Evolutionary conservation across 306 rosid genomes (phyloP).

Genomic region (Sicyos baderoa): DNA sequence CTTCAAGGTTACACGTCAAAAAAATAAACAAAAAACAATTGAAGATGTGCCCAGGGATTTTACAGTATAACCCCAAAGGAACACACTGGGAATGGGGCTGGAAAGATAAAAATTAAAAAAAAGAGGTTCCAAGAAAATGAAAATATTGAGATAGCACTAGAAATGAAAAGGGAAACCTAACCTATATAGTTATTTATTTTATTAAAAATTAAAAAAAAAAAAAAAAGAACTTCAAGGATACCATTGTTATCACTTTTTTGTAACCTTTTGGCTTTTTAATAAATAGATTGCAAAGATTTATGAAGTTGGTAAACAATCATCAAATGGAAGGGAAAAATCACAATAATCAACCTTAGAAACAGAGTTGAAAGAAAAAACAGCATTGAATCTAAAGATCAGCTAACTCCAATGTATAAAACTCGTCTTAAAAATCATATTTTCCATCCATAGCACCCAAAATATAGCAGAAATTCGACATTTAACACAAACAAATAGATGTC

Average conservation of each 20-base stretch:
- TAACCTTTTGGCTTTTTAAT: not conserved
- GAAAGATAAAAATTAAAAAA: not conserved
- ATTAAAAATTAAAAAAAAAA: not conserved
- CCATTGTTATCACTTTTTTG: not conserved
- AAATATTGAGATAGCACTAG: not conserved
- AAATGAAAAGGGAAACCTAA: not conserved
- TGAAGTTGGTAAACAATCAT: not conserved
- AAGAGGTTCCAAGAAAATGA: not conserved
- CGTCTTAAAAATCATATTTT: not conserved
- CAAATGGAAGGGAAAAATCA: not conserved
- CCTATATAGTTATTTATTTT: not conserved
- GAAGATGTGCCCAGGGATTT: not conserved
- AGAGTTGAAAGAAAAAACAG: not conserved
- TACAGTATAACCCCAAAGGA: not conserved
- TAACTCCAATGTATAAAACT: conserved; percentile 5
- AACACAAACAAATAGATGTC: not conserved
- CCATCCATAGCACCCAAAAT: not conserved
- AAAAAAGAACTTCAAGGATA: not conserved
- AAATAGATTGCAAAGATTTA: not conserved
- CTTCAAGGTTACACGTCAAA: not conserved
- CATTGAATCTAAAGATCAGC: not conserved
- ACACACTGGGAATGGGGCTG: not conserved
- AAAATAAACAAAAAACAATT: not conserved
- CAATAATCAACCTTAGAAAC: not conserved
- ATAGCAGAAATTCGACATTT: not conserved